These are phyloP conservation scores for Chlorella sp. DNA, from an alignment of 139 green algal genomes.

Conservation along the genomic window DNA sequence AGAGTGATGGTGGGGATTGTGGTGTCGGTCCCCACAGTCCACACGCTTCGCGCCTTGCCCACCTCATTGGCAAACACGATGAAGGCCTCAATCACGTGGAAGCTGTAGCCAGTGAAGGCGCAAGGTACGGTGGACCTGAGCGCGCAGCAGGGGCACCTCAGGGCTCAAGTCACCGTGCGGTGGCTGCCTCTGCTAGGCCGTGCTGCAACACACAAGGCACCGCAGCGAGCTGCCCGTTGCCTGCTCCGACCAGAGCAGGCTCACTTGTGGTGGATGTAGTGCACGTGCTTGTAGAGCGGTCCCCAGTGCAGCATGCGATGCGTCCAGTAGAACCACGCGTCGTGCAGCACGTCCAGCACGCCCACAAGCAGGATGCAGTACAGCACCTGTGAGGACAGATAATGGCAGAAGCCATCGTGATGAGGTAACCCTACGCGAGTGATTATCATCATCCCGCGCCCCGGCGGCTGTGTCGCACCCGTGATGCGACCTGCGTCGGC, in stretches of 20 bases:
- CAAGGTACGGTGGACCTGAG: slow-evolving; percentile 67
- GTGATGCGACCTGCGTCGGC: no score
- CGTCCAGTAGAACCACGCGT: slow-evolving; percentile 91
- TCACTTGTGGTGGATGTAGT: slow-evolving; percentile 77
- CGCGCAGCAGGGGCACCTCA: no score
- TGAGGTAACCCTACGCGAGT: not conserved
- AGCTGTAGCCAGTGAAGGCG: slow-evolving; percentile 81
- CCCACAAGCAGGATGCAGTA: slow-evolving; percentile 50
- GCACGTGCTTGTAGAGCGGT: slow-evolving; percentile 69
- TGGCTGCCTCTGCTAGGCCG: no score
- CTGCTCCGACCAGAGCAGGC: no score
- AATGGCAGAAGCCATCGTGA: not conserved
- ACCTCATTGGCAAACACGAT: slow-evolving; percentile 90
- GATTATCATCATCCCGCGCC: no score
- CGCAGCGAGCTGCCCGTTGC: no score
- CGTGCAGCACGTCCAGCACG: slow-evolving; percentile 74
- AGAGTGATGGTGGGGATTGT: no score
- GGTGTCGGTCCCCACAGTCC: no score
- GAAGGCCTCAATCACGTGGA: slow-evolving; percentile 70
- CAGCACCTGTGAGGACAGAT: slow-evolving; percentile 16
- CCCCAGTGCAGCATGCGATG: slow-evolving; percentile 79
- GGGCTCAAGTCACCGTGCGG: no score
- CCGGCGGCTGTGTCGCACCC: no score
- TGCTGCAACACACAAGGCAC: no score
- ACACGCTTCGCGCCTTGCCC: no score